Base-by-base conservation (phyloP, 2,329 filamentous ascomycete genomes). In the Chrysoporthe deuterocubensis region DNA sequence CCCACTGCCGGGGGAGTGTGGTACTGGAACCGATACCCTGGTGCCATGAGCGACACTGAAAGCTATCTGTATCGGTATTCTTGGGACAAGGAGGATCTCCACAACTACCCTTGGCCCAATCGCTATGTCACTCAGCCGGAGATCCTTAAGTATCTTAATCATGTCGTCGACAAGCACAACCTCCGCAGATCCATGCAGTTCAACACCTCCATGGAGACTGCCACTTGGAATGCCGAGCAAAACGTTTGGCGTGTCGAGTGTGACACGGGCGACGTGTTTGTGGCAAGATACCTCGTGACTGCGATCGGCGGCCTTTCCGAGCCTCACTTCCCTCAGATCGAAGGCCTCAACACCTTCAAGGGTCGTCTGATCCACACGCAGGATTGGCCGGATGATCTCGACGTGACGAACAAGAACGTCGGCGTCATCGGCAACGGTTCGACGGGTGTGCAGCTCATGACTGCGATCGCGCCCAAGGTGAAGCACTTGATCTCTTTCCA, bases 401-500 rank as follows among this genome's bases (percentile, higher is more conserved):
- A 65, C 59, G 32, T 67, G 42, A 48, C 50, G 13, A 59, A 65
- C 62, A 70, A 71, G 58, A 65, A 66, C 7, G 69, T 72, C n/a
- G 72, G 68, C 42, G 57, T 73, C 14, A 61, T 73, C 40, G 72
- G 72, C 0, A 67, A 64, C 14, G 71, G 72, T 14, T 66, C 71
- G 8, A 69, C 67, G 18, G 71, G 70, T 21, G 46, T 73, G 18
- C 72, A 73, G 62, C 40, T 66, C 46, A 56, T 65, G 26, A 68
- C 71, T 32, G 69, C 69, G n/a, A 61, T 72, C 69, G 74, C 79
- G 3, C 81, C 81, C 70, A 59, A 73, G 71, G 75, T 79, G 14
- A 59, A 54, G 1, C 66, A 76, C 32, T 66, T 80, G 37, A 76
- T 74, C 2, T 82, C 88, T 1, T 87, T 87, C 71, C 82, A 89